Evolutionary conservation across 1,139 yeast species (phyloP), one percentile per base, ranked within the genome.

Genomic region (Suhomyces choctaworum): DNA sequence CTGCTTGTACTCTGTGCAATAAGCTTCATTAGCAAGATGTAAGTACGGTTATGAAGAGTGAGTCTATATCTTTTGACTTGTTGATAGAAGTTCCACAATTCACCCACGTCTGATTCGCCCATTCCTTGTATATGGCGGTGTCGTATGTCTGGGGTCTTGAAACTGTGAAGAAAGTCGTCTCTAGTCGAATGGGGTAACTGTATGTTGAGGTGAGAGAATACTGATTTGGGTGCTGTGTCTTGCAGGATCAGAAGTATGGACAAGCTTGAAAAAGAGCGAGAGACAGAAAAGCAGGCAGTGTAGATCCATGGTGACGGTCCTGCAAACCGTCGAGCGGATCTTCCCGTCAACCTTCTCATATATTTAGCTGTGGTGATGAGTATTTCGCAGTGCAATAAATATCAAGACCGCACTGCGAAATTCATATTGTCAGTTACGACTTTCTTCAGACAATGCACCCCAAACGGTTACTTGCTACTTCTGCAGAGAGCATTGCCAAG

Each of bases 391-490:
- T n/a, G n/a, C n/a, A n/a, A n/a, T n/a, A n/a, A n/a, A n/a, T n/a
- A n/a, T n/a, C n/a, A n/a, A n/a, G n/a, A n/a, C n/a, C 31, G 27
- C 26, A 24, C 31, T 8, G 20, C 8, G 8, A 17, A 17, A 17
- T 17, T 17, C 20, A 17, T 17, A 6, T n/a, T n/a, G n/a, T n/a
- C n/a, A n/a, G n/a, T n/a, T n/a, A n/a, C n/a, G n/a, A n/a, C n/a
- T n/a, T n/a, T n/a, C n/a, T n/a, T n/a, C n/a, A n/a, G n/a, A 22
- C 11, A 10, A 36, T 36, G 40, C 16, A 31, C 10, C 16, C 32
- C 22, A 39, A 29, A 24, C 23, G 64, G 21, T 31, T 29, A 9
- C 44, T 60, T 15, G 64, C 66, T 15, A 58, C 64, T 6, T 45
- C 58, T 4, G 52, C 52, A 2, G 50, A 51, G 7, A 42, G 38